Base-by-base conservation (phyloP, 768 basidiomycete genomes). In the Neoboletus brunneissimus region DNA sequence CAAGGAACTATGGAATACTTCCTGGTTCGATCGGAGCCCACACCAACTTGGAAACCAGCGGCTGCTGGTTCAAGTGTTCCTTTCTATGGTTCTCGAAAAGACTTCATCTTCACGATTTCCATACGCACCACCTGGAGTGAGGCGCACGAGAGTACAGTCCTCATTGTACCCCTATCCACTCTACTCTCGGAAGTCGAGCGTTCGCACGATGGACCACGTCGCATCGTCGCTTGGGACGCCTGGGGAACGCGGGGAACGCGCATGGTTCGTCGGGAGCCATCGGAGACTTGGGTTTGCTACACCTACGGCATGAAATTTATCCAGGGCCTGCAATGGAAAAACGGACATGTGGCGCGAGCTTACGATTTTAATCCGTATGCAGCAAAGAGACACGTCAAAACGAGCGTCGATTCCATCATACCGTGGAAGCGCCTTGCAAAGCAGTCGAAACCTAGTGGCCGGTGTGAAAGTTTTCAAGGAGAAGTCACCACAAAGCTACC, bases 271-370 rank as follows among this genome's bases (percentile, higher is more conserved):
- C 58, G 67, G 27, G 59, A 56, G 5, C 65, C 68, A 15, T 69
- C 69, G 20, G 68, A 71, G 6, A 59, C 48, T 15, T 76, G 74
- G 75, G 67, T 75, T 22, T 74, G 74, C 45, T 73, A 69, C 52
- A 57, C 71, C 16, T 71, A 74, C 25, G 75, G 75, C 3, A 68
- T 67, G 62, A 74, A 64, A 34, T 75, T 68, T 25, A 55, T 73
- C 18, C 67, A 62, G 37, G 58, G 61, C 43, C 40, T 68, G 29
- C 59, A 58, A 32, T 70, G 71, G 63, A 61, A 58, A 8, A 22
- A 47, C 5, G 59, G 56, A 25, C 60, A 62, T 0, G 35, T 31
- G 5, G 73, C 68, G 11, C 55, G 64, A 7, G 58, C 68, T 8
- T 68, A 72, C 47, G 75, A 75, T 60, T 75, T 76, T 23, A 72